Evolutionary conservation across 495 filamentous ascomycete genomes (phyloP), one percentile per base, ranked within the genome.

Genomic region (Trichoderma parareesei): DNA sequence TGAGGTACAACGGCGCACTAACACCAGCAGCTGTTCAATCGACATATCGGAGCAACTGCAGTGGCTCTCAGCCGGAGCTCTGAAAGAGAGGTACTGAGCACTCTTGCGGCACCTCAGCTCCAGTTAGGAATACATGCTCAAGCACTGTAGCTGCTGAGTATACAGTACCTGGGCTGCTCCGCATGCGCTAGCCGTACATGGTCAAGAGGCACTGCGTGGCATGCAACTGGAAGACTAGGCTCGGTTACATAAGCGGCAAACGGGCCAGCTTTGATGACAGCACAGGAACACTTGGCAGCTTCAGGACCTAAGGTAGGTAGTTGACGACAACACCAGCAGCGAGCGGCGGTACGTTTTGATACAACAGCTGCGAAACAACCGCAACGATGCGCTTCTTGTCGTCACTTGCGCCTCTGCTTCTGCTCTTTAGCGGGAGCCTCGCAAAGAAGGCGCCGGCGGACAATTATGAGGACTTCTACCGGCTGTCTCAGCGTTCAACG

Each of bases 381-480:
- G 65, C 66, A 71, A 81, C 70, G 48, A 84, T 87, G 82, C 78
- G 78, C 67, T 79, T 78, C 76, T 69, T 84, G 40, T 74, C 89
- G 75, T 81, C 84, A 71, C 71, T 86, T 65, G 78, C 90, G 66
- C 77, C 81, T 66, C 67, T 79, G 68, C 48, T 85, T 70, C 76
- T 88, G 71, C 68, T 79, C 70, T 70, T 84, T 70, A 67, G 84
- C 65, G 77, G 78, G 71, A 65, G 73, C 70, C 69, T 86, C 68
- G 81, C 82, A 64, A 88, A 86, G 72, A 82, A 79, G 69, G 64
- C 82, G 41, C 70, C 80, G 61, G 75, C 71, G 63, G 77, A 84
- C 64, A 78, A 77, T 67, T 96, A 95, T 76, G 72, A 84, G 59
- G 77, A 79, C 63, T 92, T 88, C 77, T 84, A 89, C 70, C 67